Evolutionary conservation across 73 alveolate genomes (phyloP).

Genomic region (Symbiodinium natans): DNA sequence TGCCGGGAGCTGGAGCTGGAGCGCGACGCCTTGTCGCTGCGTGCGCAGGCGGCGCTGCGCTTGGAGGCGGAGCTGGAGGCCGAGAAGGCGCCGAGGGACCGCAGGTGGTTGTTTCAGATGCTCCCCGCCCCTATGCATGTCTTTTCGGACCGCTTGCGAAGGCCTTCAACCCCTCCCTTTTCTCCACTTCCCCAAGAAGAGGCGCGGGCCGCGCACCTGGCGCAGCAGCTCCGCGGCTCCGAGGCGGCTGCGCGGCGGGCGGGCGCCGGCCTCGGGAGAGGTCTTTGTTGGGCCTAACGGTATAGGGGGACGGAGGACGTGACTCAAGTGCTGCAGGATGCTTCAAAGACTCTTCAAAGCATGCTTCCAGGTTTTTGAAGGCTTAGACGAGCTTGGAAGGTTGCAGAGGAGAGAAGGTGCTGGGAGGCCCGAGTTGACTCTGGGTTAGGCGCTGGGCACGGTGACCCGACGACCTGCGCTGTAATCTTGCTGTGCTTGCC

Average conservation of each 20-base stretch:
- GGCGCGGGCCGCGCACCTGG: conserved; percentile 26
- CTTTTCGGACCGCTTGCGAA: not conserved
- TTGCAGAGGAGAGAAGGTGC: too few species aligned
- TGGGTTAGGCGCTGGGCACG: too few species aligned
- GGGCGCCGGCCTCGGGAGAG: not conserved
- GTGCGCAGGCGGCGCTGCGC: not conserved
- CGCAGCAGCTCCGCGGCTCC: conserved; percentile 18
- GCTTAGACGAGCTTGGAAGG: too few species aligned
- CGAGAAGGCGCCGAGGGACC: not conserved
- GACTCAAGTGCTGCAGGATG: not conserved
- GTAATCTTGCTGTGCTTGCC: too few species aligned
- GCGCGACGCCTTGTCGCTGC: not conserved
- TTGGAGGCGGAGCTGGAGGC: not conserved
- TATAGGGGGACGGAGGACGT: not conserved
- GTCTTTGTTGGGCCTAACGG: not conserved
- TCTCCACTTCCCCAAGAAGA: too few species aligned
- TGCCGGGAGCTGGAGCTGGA: not conserved
- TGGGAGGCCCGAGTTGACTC: too few species aligned
- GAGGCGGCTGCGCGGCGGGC: conserved; percentile 22
- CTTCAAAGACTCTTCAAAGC: not conserved
- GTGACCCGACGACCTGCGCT: too few species aligned
- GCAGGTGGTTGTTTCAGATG: too few species aligned
- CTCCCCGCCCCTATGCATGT: not conserved
- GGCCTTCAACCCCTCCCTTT: too few species aligned
- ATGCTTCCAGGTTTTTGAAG: not conserved